Evolutionary conservation across 208 protist genomes (phyloP).

Genomic region (Leishmania tarentolae): DNA sequence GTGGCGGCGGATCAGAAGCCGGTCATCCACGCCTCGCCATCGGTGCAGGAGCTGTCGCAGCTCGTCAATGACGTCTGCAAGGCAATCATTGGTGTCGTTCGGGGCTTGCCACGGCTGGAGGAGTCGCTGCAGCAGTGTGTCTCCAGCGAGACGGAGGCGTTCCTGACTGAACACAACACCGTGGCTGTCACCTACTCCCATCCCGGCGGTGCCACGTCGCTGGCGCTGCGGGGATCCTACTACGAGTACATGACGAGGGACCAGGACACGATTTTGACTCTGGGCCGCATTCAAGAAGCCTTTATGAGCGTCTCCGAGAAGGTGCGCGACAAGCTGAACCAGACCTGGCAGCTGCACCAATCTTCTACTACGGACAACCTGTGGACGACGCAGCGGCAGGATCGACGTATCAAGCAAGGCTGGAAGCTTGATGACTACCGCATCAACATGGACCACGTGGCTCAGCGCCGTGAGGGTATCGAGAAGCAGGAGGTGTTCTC

Average conservation of each 20-base stretch:
- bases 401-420: conserved; percentile 92
- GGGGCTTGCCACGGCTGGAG: conserved; percentile 90
- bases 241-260: conserved; percentile 96
- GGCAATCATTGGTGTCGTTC: conserved; percentile 92
- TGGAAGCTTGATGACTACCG: conserved; percentile 95
- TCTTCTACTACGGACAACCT: conserved; percentile 94
- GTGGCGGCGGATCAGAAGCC: conserved; percentile 73
- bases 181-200: conserved; percentile 61
- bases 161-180: conserved; percentile 53
- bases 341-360: conserved; percentile 96
- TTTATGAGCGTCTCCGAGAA: conserved; percentile 93
- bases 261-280: conserved; percentile 92
- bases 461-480: conserved; percentile 93
- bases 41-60: conserved; percentile 86
- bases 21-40: conserved; percentile 91
- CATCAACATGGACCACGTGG: conserved; percentile 95
- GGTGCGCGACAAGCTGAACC: conserved; percentile 93
- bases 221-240: conserved; percentile 84
- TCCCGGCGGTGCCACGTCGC: conserved; percentile 42
- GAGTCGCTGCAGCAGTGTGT: conserved; percentile 66
- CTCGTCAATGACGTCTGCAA: conserved; percentile 92
- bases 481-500: conserved; percentile 96
- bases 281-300: conserved; percentile 89
- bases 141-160: conserved; percentile 53
- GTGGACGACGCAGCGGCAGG: conserved; percentile 94